Evolutionary conservation across 371 early-diverging fungal species (phyloP).

Genomic region (Mortierella sp.): DNA sequence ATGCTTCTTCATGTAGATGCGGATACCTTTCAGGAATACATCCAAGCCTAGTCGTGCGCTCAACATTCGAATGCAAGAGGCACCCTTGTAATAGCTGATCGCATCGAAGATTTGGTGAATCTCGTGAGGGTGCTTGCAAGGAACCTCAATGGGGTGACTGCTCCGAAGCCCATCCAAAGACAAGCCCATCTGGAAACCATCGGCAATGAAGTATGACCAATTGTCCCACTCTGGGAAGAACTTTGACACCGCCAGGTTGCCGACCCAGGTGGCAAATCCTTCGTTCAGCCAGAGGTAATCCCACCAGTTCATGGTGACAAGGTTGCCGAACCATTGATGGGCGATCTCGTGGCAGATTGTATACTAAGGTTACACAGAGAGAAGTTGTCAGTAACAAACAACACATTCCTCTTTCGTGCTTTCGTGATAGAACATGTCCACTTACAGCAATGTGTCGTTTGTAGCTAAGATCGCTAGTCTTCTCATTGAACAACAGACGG

Average conservation of each 20-base stretch:
- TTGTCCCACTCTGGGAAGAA: constrained; percentile 84
- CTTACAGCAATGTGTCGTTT: constrained; percentile 80
- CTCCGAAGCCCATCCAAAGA: constrained; percentile 80
- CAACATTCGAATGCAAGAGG: constrained; percentile 92
- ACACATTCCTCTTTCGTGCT: no score
- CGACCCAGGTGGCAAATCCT: constrained; percentile 95
- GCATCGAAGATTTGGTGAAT: constrained; percentile 84
- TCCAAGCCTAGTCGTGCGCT: constrained; percentile 68
- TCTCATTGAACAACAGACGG: constrained; percentile 79
- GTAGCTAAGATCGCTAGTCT: constrained; percentile 70
- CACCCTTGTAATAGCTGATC: constrained; percentile 90
- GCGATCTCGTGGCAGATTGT: constrained; percentile 94
- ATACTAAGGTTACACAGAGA: constrained; percentile 52
- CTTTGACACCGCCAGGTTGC: constrained; percentile 82
- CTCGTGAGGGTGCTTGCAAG: constrained; percentile 81
- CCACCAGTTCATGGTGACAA: constrained; percentile 95
- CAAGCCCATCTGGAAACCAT: constrained; percentile 79
- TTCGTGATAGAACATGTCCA: background rate
- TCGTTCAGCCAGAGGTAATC: constrained; percentile 95
- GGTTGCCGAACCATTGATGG: constrained; percentile 96
- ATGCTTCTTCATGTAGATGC: constrained; percentile 81
- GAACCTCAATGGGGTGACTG: constrained; percentile 88
- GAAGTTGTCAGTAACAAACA: no score
- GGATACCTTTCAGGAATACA: constrained; percentile 76
- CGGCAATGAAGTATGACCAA: constrained; percentile 82